Conservation (phyloP, 345 rosid genomes). For the Pelargonium nanum region DNA sequence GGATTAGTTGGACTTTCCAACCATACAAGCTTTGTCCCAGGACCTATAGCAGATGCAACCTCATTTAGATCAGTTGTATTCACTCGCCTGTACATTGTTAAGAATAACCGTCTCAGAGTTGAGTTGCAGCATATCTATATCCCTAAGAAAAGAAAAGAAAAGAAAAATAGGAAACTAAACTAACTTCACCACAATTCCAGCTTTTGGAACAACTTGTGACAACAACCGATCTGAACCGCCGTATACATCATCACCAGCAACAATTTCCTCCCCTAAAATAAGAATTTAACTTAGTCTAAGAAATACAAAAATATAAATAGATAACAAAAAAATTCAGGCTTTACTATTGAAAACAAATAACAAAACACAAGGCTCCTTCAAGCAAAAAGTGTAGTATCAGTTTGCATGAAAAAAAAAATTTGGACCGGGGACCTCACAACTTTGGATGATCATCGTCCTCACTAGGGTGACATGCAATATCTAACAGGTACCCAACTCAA, state of each 20-base stretch:
- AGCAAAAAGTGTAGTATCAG: too few relatives aligned
- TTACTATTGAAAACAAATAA: too few relatives aligned
- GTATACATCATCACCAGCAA: constrained; percentile 90
- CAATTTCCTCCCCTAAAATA: constrained; percentile 65
- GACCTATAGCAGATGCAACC: constrained; percentile 71
- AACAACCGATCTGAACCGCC: constrained; percentile 89
- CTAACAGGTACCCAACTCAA: too few relatives aligned
- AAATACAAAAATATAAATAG: too few relatives aligned
- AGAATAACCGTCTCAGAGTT: constrained; percentile 11
- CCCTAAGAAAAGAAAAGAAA: background rate
- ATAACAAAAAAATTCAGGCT: too few relatives aligned
- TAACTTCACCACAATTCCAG: constrained; percentile 71
- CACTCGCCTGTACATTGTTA: constrained; percentile 51
- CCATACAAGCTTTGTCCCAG: constrained; percentile 82
- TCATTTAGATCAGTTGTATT: constrained; percentile 58
- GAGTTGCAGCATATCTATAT: background rate
- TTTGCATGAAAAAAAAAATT: too few relatives aligned
- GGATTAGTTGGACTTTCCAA: constrained; percentile 92
- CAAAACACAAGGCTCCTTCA: too few relatives aligned
- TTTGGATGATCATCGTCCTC: too few relatives aligned
- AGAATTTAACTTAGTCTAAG: background rate
- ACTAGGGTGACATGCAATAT: too few relatives aligned
- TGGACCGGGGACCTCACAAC: too few relatives aligned
- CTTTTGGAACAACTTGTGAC: constrained; percentile 73
- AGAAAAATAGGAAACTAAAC: constrained; percentile 15